Conservation (phyloP, 768 basidiomycete species). For the Trametes gibbosa region DNA sequence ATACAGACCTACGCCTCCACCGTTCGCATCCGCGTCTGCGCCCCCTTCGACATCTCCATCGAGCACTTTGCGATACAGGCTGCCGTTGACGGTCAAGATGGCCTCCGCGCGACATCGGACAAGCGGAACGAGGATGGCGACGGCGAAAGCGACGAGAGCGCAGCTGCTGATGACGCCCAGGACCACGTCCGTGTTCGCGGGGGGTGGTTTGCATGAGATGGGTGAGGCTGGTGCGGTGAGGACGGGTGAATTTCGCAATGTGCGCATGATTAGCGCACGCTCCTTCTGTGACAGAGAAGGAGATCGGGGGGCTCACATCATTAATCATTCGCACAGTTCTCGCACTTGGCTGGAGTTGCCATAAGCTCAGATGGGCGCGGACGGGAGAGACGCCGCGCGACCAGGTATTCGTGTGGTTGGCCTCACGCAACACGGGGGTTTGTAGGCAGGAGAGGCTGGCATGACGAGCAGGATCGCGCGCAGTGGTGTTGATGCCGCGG, state of each 20-base stretch:
- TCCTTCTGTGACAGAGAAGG: conserved; percentile 10
- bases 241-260: conserved; percentile 1
- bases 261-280: conserved; percentile 8
- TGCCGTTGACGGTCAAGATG: neutral
- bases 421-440: neutral
- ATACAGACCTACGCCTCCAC: neutral
- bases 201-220: neutral
- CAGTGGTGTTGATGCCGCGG: neutral
- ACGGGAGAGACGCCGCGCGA: neutral
- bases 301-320: conserved; percentile 16
- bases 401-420: neutral
- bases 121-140: conserved; percentile 19
- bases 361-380: conserved; percentile 1
- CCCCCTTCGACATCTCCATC: neutral
- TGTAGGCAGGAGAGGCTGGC: neutral
- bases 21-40: neutral
- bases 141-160: conserved; percentile 18
- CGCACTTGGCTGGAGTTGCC: conserved; percentile 12
- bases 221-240: neutral
- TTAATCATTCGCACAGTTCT: conserved; percentile 14
- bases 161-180: conserved; percentile 23
- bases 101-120: conserved; percentile 8
- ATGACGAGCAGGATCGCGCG: neutral
- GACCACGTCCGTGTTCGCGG: conserved; percentile 19
- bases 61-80: conserved; percentile 1